Conservation (phyloP, 441 rosid genomes). For the Raphanus hybrid region DNA sequence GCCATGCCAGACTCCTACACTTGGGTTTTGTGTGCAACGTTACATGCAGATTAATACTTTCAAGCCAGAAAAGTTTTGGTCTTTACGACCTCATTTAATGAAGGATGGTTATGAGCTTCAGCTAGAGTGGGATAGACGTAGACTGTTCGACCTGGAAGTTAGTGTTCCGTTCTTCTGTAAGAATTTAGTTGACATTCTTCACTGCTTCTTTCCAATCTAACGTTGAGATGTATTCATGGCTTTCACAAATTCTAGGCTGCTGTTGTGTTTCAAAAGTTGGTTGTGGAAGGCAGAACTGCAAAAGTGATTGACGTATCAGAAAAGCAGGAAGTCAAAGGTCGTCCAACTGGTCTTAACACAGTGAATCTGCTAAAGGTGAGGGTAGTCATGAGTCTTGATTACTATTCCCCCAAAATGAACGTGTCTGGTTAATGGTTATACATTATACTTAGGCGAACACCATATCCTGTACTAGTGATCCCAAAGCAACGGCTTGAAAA, state of each 20-base stretch:
- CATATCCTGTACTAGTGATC: slow-evolving; percentile 12
- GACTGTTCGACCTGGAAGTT: slow-evolving; percentile 82
- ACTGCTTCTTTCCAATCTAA: slow-evolving; percentile 21
- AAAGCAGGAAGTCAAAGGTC: slow-evolving; percentile 80
- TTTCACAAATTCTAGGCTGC: slow-evolving; percentile 65
- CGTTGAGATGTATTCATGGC: slow-evolving; percentile 22
- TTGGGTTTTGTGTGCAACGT: slow-evolving; percentile 94
- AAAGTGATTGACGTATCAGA: slow-evolving; percentile 73
- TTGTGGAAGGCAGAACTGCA: slow-evolving; percentile 68
- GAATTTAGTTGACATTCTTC: slow-evolving; percentile 24
- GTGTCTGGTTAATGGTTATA: background rate
- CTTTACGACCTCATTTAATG: slow-evolving; percentile 61
- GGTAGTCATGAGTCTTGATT: slow-evolving; percentile 22
- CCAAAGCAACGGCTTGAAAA: slow-evolving; percentile 3
- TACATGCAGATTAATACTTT: slow-evolving; percentile 89
- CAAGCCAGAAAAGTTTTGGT: slow-evolving; percentile 90
- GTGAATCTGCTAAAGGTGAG: slow-evolving; percentile 92
- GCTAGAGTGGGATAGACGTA: slow-evolving; percentile 90
- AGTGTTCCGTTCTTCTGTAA: slow-evolving; percentile 42
- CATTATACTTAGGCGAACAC: slow-evolving; percentile 12
- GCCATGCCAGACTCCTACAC: slow-evolving; percentile 97
- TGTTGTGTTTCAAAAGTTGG: slow-evolving; percentile 75
- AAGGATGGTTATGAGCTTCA: slow-evolving; percentile 78
- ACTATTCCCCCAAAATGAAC: slow-evolving; percentile 16
- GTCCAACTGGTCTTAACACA: slow-evolving; percentile 89